Evolutionary conservation across 2,329 filamentous ascomycete genomes (phyloP), one percentile per base, ranked within the genome.

Genomic region (Paecilomyces dactylethromorphus): DNA sequence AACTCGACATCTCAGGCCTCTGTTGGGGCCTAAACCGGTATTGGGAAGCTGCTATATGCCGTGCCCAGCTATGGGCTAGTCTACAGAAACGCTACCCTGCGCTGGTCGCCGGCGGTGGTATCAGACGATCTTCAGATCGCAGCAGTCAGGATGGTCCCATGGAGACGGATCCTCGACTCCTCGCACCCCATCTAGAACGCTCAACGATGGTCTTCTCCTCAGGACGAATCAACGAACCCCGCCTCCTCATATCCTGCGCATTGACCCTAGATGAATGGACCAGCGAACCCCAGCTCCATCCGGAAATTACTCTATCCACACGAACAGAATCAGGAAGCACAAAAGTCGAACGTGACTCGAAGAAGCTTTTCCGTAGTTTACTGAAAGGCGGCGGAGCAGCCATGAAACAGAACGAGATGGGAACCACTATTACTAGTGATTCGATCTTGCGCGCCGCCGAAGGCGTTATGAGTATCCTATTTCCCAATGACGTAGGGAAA

Each of bases 1-100:
- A 68, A 29, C 67, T 73, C 3, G 74, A 78, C 55, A 63, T 78
- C 39, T 70, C 74, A 5, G 75, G 74, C 13, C 64, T 78, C 15
- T 77, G 75, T 59, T 75, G 73, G 69, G 76, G 75, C 3, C 68
- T 76, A 50, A 74, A 72, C 56, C 69, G 72, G 5, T 78, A 76
- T 60, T 78, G 74, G 74, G 75, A 76, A 65, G 70, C 70, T 5
- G 62, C 66, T 35, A 58, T 77, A 12, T 68, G 65, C n/a, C 73
- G 75, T 4, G 73, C 74, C 22, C 68, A 66, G 35, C 56, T 77
- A 54, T 77, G 76, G 74, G 65, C 70, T 31, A 63, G 68, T 35
- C 64, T 75, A 33, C 67, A 71, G 31, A 58, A 63, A n/a, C 68
- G 66, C 22, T 64, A 70, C 54, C 58, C 61, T 4, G 56, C 53